A percentile compares a stretch with the other conserved stretches of the same genome.
Evolutionary conservation across 2,329 filamentous ascomycete species (phyloP).

Genomic region (Colletotrichum eremochloae): DNA sequence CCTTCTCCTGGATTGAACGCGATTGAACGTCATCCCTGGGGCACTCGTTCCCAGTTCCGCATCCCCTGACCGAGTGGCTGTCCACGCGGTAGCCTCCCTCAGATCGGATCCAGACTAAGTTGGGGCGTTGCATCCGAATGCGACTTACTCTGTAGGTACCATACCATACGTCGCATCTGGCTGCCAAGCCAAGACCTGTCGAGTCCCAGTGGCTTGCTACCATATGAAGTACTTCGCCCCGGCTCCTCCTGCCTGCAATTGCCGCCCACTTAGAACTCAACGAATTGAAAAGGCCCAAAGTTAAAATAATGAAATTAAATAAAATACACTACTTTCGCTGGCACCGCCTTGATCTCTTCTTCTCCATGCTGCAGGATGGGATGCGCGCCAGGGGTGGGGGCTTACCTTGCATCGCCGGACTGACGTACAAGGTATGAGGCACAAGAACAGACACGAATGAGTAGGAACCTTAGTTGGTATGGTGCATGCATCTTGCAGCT

Average conservation of each 20-base stretch:
- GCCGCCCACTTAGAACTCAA: neutral
- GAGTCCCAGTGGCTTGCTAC: neutral
- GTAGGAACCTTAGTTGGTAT: neutral
- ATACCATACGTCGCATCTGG: neutral
- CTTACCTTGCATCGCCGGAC: neutral
- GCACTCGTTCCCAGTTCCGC: constrained; percentile 10
- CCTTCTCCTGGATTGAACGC: neutral
- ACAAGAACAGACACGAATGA: neutral
- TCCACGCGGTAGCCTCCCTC: constrained; percentile 23
- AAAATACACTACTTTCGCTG: neutral
- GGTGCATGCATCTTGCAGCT: neutral
- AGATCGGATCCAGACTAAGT: constrained; percentile 24
- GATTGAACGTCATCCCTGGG: constrained; percentile 26
- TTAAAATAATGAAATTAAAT: neutral
- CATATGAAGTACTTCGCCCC: neutral
- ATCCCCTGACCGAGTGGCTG: constrained; percentile 12
- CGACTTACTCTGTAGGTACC: constrained; percentile 6
- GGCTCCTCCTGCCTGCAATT: neutral
- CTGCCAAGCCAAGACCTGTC: neutral
- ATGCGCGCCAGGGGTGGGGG: neutral
- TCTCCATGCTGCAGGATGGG: neutral
- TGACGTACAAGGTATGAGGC: neutral
- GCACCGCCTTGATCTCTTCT: neutral
- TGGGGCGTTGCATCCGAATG: constrained; percentile 27
- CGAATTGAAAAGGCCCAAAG: neutral